phyloP scores from a whole-genome alignment of 805 yeast genomes.

The Wickerhamiella musiphila region DNA sequence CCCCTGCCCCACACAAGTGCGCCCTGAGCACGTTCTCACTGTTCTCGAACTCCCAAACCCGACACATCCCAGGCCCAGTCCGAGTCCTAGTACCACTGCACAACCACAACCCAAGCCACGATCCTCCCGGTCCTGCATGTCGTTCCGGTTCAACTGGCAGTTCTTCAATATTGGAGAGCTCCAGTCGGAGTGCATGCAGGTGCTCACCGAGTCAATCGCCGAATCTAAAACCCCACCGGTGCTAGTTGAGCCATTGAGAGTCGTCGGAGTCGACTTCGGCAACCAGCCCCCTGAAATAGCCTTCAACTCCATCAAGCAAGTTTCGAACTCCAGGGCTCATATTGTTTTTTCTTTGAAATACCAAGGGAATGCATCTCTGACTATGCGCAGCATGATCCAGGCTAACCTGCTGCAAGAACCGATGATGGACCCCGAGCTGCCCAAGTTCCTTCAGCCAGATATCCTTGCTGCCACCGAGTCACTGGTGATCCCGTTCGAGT shows the following conservation, averaged over 20 bases:
- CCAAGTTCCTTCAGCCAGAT: constrained; percentile 15
- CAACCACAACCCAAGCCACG: too few species aligned
- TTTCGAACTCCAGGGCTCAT: constrained; percentile 38
- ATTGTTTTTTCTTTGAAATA: constrained; percentile 57
- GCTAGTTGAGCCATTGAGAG: constrained; percentile 30
- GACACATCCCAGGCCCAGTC: too few species aligned
- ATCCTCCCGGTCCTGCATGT: constrained; percentile 17
- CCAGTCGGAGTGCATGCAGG: constrained; percentile 35
- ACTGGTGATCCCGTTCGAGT: constrained; percentile 18
- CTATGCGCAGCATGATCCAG: constrained; percentile 55
- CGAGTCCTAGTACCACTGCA: too few species aligned
- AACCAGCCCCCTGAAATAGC: constrained; percentile 55
- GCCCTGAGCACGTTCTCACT: too few species aligned
- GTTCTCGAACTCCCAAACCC: too few species aligned
- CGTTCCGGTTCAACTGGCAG: constrained; percentile 57
- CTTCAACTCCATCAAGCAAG: constrained; percentile 37
- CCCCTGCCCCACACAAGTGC: too few species aligned
- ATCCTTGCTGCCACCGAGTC: constrained; percentile 14
- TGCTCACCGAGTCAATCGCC: constrained; percentile 20
- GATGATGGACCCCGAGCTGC: constrained; percentile 22
- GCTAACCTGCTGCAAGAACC: constrained; percentile 41
- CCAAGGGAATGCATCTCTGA: constrained; percentile 55
- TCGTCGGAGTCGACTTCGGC: constrained; percentile 59
- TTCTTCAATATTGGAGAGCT: constrained; percentile 51
- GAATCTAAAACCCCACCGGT: constrained; percentile 19